Percentiles rank a stretch among this genome's conserved stretches.
Conservation (phyloP, 2,329 filamentous ascomycete genomes). For the Diaporthe citrichinensis region DNA sequence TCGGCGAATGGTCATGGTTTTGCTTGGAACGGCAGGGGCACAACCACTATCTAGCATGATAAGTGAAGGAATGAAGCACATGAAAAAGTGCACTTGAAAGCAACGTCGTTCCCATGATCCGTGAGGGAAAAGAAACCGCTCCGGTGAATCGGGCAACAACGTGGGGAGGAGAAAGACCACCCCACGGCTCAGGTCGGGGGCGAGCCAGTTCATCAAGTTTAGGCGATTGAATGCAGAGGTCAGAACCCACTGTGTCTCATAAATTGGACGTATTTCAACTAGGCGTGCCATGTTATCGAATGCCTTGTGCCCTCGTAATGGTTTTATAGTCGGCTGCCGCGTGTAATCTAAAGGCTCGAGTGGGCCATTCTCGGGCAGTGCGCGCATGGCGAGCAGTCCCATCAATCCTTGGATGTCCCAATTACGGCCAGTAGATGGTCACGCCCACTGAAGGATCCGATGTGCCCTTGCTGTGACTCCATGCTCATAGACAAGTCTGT, state of each 20-base stretch:
- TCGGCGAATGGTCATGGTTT: slow-evolving; percentile 71
- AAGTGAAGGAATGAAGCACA: slow-evolving; percentile 59
- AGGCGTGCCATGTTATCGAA: slow-evolving; percentile 1
- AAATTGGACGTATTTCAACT: neutral
- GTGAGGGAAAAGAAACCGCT: slow-evolving; percentile 38
- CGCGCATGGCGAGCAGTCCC: too few relatives aligned
- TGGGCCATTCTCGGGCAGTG: neutral
- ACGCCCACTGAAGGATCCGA: neutral
- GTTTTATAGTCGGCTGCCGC: neutral
- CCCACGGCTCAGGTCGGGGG: neutral
- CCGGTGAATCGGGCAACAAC: slow-evolving; percentile 9
- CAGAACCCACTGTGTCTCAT: neutral
- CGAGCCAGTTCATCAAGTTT: slow-evolving; percentile 8
- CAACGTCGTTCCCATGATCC: slow-evolving; percentile 29
- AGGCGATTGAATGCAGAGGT: slow-evolving; percentile 16
- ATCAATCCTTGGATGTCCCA: neutral
- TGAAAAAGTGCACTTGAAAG: slow-evolving; percentile 38
- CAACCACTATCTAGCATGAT: slow-evolving; percentile 59
- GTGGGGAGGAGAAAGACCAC: slow-evolving; percentile 5
- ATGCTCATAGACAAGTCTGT: neutral
- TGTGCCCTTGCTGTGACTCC: neutral
- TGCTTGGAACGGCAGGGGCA: slow-evolving; percentile 60
- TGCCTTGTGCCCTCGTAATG: neutral
- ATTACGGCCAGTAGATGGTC: neutral
- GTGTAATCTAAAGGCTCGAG: neutral